Evolutionary conservation across 1,284 basidiomycete species (phyloP).

Genomic region (Trichosporon sp.): DNA sequence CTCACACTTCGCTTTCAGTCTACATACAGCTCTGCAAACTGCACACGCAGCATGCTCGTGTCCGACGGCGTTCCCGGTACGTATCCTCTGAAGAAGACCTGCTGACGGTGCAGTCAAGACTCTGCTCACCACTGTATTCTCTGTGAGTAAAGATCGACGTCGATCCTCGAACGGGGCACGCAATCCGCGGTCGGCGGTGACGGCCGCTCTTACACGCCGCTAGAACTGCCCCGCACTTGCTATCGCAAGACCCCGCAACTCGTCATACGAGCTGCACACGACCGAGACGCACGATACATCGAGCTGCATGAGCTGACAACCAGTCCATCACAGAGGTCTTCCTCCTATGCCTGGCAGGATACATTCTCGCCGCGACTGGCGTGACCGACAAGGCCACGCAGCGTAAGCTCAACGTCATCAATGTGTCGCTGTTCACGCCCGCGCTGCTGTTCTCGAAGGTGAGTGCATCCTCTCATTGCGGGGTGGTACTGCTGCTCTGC

Average conservation of each 20-base stretch:
- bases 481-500: too few relatives aligned
- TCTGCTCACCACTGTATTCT: conserved; percentile 61
- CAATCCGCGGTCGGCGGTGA: too few relatives aligned
- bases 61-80: conserved; percentile 27
- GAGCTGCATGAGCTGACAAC: background rate
- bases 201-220: too few relatives aligned
- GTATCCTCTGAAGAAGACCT: background rate
- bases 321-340: conserved; percentile 90
- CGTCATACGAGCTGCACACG: too few relatives aligned
- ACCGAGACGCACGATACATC: too few relatives aligned
- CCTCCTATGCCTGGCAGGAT: conserved; percentile 81
- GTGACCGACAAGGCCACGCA: conserved; percentile 88
- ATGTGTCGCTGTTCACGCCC: conserved; percentile 83
- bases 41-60: conserved; percentile 23
- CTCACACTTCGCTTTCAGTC: background rate
- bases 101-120: conserved; percentile 28
- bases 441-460: conserved; percentile 92
- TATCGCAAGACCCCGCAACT: too few relatives aligned
- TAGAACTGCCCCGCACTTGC: too few relatives aligned
- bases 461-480: conserved; percentile 53
- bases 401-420: conserved; percentile 64
- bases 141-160: conserved; percentile 55
- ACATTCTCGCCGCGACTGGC: conserved; percentile 73
- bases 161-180: background rate
- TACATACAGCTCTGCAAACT: background rate